Percentiles rank a stretch among this genome's conserved stretches.
Conservation (phyloP, 352 stramenopile species). For the Phytophthora nicotianae region DNA sequence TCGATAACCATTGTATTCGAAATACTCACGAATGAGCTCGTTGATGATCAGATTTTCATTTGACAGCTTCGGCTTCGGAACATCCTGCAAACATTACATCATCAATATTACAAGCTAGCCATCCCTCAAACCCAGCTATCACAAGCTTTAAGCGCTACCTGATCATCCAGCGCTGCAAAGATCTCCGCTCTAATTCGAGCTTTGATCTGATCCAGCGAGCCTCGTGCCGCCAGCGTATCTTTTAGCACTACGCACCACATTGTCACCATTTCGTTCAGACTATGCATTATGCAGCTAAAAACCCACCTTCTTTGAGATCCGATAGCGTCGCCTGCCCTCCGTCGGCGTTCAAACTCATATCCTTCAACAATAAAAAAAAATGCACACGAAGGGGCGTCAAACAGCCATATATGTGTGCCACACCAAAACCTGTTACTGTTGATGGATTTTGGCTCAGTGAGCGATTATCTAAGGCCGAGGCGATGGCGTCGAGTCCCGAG, state of each 20-base stretch:
- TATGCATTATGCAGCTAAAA: background rate
- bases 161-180: slow-evolving; percentile 82
- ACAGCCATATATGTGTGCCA: slow-evolving; percentile 8
- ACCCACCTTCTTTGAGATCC: slow-evolving; percentile 59
- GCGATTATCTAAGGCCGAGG: slow-evolving; percentile 15
- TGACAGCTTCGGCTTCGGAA: slow-evolving; percentile 79
- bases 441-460: slow-evolving; percentile 16
- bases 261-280: background rate
- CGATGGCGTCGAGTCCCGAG: slow-evolving; percentile 14
- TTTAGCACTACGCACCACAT: slow-evolving; percentile 62
- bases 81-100: slow-evolving; percentile 18
- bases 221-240: slow-evolving; percentile 78
- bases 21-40: slow-evolving; percentile 94
- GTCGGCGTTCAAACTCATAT: slow-evolving; percentile 9
- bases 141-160: slow-evolving; percentile 37
- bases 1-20: slow-evolving; percentile 94
- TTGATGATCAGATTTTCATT: slow-evolving; percentile 96
- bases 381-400: slow-evolving; percentile 23
- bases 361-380: slow-evolving; percentile 27
- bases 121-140: background rate
- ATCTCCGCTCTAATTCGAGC: slow-evolving; percentile 85
- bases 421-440: slow-evolving; percentile 25
- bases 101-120: background rate
- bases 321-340: slow-evolving; percentile 45
- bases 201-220: slow-evolving; percentile 83